These are phyloP conservation scores for Botrytis medusae DNA, from an alignment of 2,329 filamentous ascomycete genomes.

Conservation along the genomic window DNA sequence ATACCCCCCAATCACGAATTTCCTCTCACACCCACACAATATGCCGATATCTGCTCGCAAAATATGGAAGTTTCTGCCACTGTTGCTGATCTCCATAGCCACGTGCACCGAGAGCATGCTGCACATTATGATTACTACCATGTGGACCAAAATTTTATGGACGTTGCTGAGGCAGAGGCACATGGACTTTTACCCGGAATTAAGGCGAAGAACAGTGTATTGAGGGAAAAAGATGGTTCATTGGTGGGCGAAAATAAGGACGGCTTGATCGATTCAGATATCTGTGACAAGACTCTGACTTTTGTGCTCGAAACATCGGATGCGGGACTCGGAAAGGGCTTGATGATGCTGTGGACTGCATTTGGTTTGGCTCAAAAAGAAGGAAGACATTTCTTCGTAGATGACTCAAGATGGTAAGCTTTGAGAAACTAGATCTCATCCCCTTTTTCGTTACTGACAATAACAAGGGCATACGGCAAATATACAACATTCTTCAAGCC, in stretches of 20 bases:
- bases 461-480: conserved; percentile 65
- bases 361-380: conserved; percentile 78
- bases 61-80: conserved; percentile 64
- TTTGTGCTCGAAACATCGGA: conserved; percentile 74
- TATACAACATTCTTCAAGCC: conserved; percentile 71
- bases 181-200: conserved; percentile 56
- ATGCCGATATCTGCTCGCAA: conserved; percentile 66
- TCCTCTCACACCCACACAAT: conserved; percentile 64
- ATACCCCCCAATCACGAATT: conserved; percentile 69
- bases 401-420: conserved; percentile 70
- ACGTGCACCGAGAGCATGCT: conserved; percentile 46
- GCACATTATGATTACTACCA: conserved; percentile 56
- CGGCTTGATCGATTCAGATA: conserved; percentile 48
- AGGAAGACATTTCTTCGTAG: conserved; percentile 76
- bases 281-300: conserved; percentile 71
- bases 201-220: conserved; percentile 38
- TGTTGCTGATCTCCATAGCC: conserved; percentile 52
- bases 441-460: conserved; percentile 23
- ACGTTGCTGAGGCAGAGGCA: conserved; percentile 69
- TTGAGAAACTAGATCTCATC: not conserved
- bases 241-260: conserved; percentile 52
- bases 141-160: conserved; percentile 68
- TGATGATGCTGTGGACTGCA: conserved; percentile 81
- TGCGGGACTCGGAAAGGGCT: conserved; percentile 72
- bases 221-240: conserved; percentile 36